Evolutionary conservation across 2,329 filamentous ascomycete species (phyloP), one percentile per base, ranked within the genome.

Genomic region (Scleromitrula shiraiana): DNA sequence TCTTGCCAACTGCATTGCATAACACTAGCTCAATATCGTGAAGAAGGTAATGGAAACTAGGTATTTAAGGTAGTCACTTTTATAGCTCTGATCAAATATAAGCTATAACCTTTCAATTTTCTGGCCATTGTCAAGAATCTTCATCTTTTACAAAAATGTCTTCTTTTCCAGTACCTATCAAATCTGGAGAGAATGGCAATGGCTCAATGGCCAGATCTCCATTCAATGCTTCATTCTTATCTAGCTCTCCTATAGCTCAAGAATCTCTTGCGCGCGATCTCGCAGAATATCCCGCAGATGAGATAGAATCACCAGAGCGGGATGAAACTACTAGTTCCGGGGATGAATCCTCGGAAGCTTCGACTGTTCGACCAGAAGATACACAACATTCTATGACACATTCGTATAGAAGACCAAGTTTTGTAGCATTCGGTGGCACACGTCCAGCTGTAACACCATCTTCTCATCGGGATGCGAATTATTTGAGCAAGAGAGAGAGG

Each of bases 331-430:
- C 37, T 64, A 66, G 42, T 68, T 70, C 8, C 57, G 71, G 45
- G 67, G 68, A 55, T 66, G 47, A 45, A 29, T 50, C 47, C n/a
- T 50, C 47, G 15, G 64, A 54, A 63, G 64, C 56, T 48, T 66
- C 53, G 50, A 69, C 47, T 54, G 44, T 62, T 29, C 64, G 59
- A 23, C 63, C 64, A 27, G 59, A 62, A 14, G 41, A 46, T 14
- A 64, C 49, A 7, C 54, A 69, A 53, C 67, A 70, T 51, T 76
- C 78, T 14, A 73, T 84, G 68, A 71, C 74, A 15, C 75, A 77
- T 29, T 78, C 78, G 26, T 95, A 93, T 68, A 80, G 85, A 47
- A 78, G 88, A 38, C 87, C 88, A 1, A 85, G 81, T 56, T 85
- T 83, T 61, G 82, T 93, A 36, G 82, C 83, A 24, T 86, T 78